phyloP scores from a whole-genome alignment of 768 basidiomycete species.

The Trametes gibbosa region DNA sequence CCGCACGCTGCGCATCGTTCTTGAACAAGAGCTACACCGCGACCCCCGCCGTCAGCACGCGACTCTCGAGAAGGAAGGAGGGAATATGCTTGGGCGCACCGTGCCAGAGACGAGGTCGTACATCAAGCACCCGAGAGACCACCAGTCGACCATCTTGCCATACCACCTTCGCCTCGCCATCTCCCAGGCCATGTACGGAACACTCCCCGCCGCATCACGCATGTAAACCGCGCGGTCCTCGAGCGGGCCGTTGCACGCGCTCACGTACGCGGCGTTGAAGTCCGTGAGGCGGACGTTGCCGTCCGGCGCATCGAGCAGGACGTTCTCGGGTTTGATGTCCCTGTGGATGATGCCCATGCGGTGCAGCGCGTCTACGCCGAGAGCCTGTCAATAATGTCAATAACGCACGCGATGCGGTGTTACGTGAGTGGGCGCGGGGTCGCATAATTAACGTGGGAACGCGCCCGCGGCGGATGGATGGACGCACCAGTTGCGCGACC shows the following conservation, averaged over 20 bases:
- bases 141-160: slow-evolving; percentile 30
- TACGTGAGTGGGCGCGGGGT: not conserved
- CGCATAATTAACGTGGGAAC: slow-evolving; percentile 8
- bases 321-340: slow-evolving; percentile 59
- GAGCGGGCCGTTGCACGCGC: slow-evolving; percentile 18
- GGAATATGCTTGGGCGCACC: slow-evolving; percentile 21
- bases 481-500: slow-evolving; percentile 28
- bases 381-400: slow-evolving; percentile 25
- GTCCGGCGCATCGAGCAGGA: slow-evolving; percentile 34
- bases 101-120: slow-evolving; percentile 29
- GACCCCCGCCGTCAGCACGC: not conserved
- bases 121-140: slow-evolving; percentile 27
- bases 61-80: too few relatives aligned
- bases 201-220: slow-evolving; percentile 20
- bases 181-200: slow-evolving; percentile 28
- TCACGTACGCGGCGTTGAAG: slow-evolving; percentile 25
- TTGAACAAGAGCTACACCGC: slow-evolving; percentile 17
- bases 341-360: slow-evolving; percentile 55
- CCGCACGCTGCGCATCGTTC: not conserved
- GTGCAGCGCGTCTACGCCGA: slow-evolving; percentile 40
- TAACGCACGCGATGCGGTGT: not conserved
- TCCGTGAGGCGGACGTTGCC: slow-evolving; percentile 26
- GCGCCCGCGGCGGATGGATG: not conserved
- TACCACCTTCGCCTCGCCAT: slow-evolving; percentile 20
- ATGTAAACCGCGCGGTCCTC: slow-evolving; percentile 18